Percentiles rank a stretch among this genome's conserved stretches.
Evolutionary conservation across 164 flowering plant species (phyloP).

Genomic region (Akebia trifoliata): DNA sequence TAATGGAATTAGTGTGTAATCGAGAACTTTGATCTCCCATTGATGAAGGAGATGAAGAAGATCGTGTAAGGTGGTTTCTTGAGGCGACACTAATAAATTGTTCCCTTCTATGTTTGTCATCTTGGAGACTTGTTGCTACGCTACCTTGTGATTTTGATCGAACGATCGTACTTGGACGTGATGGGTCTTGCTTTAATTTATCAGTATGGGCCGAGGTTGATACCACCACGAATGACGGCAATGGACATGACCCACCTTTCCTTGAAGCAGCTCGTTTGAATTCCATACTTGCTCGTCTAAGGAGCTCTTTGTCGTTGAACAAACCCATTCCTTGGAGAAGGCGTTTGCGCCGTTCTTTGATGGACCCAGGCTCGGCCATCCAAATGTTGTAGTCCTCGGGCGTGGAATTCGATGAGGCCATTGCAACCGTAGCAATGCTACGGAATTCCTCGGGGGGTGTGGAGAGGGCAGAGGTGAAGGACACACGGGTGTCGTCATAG

Average conservation of each 20-base stretch:
- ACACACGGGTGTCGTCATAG: conserved; percentile 59
- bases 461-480: conserved; percentile 57
- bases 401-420: conserved; percentile 11
- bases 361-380: conserved; percentile 74
- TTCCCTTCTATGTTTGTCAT: conserved; percentile 38
- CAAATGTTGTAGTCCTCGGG: conserved; percentile 53
- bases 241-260: too few species aligned
- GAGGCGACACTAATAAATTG: too few species aligned
- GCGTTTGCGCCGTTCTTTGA: conserved; percentile 62
- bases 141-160: conserved; percentile 67
- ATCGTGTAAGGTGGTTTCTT: too few species aligned
- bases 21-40: conserved; percentile 18
- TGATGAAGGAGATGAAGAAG: conserved; percentile 34
- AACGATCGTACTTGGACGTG: conserved; percentile 23
- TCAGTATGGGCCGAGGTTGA: too few species aligned
- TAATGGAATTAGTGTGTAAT: conserved; percentile 15
- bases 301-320: conserved; percentile 30
- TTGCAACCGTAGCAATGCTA: conserved; percentile 4
- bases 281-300: conserved; percentile 25
- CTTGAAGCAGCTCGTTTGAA: conserved; percentile 20
- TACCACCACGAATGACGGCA: too few species aligned
- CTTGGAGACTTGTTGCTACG: conserved; percentile 22
- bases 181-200: too few species aligned
- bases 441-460: conserved; percentile 17
- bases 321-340: conserved; percentile 80